Evolutionary conservation across 768 basidiomycete genomes (phyloP).

Genomic region (Amanita pallidorosea): DNA sequence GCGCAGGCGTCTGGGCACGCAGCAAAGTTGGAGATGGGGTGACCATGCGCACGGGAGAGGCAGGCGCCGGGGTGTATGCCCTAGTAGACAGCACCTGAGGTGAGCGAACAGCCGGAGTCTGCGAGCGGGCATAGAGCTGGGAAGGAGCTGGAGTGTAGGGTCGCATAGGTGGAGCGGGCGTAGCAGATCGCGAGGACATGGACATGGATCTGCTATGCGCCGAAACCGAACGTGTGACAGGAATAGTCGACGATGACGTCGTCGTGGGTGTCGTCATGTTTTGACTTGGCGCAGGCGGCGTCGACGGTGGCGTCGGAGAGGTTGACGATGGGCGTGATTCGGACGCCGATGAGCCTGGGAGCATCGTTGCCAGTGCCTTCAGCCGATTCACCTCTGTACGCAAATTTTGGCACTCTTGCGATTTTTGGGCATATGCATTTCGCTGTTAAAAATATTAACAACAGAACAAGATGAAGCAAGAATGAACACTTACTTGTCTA

Average conservation of each 20-base stretch:
- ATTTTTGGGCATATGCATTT: conserved; percentile 51
- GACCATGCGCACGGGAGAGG: conserved; percentile 18
- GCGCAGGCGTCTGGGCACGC: conserved; percentile 17
- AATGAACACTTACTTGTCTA: conserved; percentile 49
- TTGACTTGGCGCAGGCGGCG: conserved; percentile 26
- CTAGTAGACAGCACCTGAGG: conserved; percentile 18
- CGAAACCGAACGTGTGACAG: conserved; percentile 40
- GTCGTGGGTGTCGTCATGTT: conserved; percentile 22
- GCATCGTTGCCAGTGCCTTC: conserved; percentile 35
- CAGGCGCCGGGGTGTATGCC: conserved; percentile 20
- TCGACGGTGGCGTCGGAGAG: conserved; percentile 22
- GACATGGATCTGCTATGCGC: conserved; percentile 51
- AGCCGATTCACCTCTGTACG: conserved; percentile 54
- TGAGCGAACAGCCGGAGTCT: conserved; percentile 16
- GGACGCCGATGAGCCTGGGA: conserved; percentile 22
- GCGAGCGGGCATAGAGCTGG: conserved; percentile 16
- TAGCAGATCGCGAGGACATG: conserved; percentile 37
- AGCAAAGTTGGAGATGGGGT: conserved; percentile 14
- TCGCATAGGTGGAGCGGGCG: conserved; percentile 25
- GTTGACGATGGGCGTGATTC: conserved; percentile 23
- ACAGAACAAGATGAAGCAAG: background rate
- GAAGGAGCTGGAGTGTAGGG: conserved; percentile 26
- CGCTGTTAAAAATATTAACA: conserved; percentile 29
- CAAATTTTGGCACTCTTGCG: conserved; percentile 60
- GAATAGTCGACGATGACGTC: conserved; percentile 24